phyloP scores from a whole-genome alignment of 2,329 filamentous ascomycete species.

The Xylaria sp. region DNA sequence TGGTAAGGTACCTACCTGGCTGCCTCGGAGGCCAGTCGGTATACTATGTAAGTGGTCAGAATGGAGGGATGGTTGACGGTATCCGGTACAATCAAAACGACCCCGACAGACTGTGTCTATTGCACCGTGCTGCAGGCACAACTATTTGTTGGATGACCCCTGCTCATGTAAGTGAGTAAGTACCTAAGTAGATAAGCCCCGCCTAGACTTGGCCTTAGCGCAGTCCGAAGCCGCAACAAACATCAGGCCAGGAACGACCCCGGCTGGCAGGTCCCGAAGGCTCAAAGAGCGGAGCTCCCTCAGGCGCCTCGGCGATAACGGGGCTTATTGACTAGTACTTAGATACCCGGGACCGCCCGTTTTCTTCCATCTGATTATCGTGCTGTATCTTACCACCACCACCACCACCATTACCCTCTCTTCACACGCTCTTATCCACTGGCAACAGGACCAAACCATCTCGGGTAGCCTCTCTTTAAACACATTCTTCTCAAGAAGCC shows the following conservation, averaged over 20 bases:
- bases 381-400: not conserved
- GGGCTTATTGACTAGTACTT: slow-evolving; percentile 16
- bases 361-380: slow-evolving; percentile 13
- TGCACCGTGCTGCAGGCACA: slow-evolving; percentile 19
- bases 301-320: slow-evolving; percentile 28
- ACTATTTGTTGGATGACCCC: not conserved
- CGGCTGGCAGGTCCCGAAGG: slow-evolving; percentile 8
- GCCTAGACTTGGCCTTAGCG: not conserved
- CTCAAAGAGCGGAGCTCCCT: not conserved
- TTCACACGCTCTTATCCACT: not conserved
- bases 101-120: not conserved
- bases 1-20: too few species aligned
- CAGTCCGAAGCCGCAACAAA: slow-evolving; percentile 28
- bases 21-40: too few species aligned
- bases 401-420: not conserved
- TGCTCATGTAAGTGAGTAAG: too few species aligned
- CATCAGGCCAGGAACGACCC: slow-evolving; percentile 15
- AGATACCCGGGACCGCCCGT: slow-evolving; percentile 22
- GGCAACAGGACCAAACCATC: not conserved
- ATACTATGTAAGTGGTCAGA: not conserved
- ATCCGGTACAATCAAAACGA: slow-evolving; percentile 4
- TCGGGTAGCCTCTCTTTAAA: slow-evolving; percentile 9
- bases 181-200: slow-evolving; percentile 23
- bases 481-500: not conserved
- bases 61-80: not conserved